phyloP scores from a whole-genome alignment of 139 green algal genomes.

The Chlamydomonas sp. region DNA sequence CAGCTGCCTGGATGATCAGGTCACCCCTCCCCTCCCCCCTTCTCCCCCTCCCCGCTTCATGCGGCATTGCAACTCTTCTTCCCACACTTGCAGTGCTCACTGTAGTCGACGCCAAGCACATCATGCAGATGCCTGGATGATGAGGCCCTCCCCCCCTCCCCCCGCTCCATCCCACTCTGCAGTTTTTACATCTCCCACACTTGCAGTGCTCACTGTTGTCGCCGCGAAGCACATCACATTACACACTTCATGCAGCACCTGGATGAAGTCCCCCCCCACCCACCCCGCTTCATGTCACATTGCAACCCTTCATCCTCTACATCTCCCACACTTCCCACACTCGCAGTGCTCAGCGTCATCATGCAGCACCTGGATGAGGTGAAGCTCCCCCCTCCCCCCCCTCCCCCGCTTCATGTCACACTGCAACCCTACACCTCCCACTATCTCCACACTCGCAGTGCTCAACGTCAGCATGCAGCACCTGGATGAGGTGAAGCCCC shows the following conservation, averaged over 20 bases:
- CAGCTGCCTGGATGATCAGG: no score
- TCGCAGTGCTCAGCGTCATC: slow-evolving; percentile 69
- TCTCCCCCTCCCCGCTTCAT: no score
- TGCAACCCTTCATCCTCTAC: background rate
- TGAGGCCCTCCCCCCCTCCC: slow-evolving; percentile 56
- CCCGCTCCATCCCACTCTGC: slow-evolving; percentile 15
- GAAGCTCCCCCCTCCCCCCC: no score
- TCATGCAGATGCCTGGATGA: slow-evolving; percentile 72
- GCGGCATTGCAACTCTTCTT: no score
- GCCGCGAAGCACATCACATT: slow-evolving; percentile 81
- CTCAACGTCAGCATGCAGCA: no score
- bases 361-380: slow-evolving; percentile 71
- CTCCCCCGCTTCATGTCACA: slow-evolving; percentile 12
- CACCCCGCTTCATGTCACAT: slow-evolving; percentile 15
- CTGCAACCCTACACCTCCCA: slow-evolving; percentile 10
- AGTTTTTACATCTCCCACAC: slow-evolving; percentile 40
- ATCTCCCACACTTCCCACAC: slow-evolving; percentile 40
- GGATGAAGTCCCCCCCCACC: slow-evolving; percentile 46
- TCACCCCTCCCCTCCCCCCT: no score
- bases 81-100: no score
- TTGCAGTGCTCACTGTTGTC: slow-evolving; percentile 71
- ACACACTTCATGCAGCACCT: slow-evolving; percentile 70
- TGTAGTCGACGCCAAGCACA: slow-evolving; percentile 73
- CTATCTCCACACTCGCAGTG: slow-evolving; percentile 52
- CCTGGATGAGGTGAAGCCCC: no score